Evolutionary conservation across 495 filamentous ascomycete species (phyloP).

Genomic region (Aspergillus wentii): DNA sequence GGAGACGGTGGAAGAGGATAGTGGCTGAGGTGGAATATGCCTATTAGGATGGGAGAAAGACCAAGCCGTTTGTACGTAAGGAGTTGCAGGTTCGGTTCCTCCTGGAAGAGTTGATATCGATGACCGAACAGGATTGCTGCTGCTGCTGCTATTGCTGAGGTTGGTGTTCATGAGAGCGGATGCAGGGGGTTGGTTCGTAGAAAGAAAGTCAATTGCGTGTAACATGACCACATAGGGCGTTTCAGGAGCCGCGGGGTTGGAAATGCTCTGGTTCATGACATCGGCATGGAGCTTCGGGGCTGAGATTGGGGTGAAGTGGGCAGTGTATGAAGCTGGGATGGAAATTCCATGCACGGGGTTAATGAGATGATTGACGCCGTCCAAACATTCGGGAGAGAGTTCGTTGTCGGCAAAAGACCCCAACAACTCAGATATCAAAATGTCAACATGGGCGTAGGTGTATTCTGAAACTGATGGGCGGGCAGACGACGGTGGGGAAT

Average conservation of each 20-base stretch:
- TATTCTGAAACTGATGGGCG: conserved; percentile 3
- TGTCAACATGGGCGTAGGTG: conserved; percentile 69
- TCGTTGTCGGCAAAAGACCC: conserved; percentile 93
- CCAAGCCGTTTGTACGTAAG: conserved; percentile 42
- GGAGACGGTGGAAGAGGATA: conserved; percentile 32
- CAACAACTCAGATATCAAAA: conserved; percentile 87
- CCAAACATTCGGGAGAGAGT: conserved; percentile 83
- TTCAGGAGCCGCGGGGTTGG: conserved; percentile 66
- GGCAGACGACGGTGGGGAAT: conserved; percentile 7
- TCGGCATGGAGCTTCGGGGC: conserved; percentile 82
- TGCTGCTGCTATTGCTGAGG: conserved; percentile 8
- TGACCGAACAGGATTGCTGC: conserved; percentile 17
- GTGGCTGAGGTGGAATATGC: conserved; percentile 31
- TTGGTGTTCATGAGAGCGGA: conserved; percentile 8
- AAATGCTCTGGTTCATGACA: conserved; percentile 53
- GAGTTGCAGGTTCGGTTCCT: conserved; percentile 25
- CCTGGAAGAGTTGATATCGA: conserved; percentile 25
- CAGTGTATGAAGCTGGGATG: conserved; percentile 87
- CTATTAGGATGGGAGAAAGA: conserved; percentile 44
- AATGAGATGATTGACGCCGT: conserved; percentile 83
- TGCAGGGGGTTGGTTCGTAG: conserved; percentile 28
- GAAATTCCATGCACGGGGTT: conserved; percentile 78
- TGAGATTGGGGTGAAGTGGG: conserved; percentile 86
- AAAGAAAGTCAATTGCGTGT: conserved; percentile 79
- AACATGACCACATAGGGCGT: conserved; percentile 92